phyloP scores from a whole-genome alignment of 108 stramenopile genomes.

The Phaeodactylum tricornutum region DNA sequence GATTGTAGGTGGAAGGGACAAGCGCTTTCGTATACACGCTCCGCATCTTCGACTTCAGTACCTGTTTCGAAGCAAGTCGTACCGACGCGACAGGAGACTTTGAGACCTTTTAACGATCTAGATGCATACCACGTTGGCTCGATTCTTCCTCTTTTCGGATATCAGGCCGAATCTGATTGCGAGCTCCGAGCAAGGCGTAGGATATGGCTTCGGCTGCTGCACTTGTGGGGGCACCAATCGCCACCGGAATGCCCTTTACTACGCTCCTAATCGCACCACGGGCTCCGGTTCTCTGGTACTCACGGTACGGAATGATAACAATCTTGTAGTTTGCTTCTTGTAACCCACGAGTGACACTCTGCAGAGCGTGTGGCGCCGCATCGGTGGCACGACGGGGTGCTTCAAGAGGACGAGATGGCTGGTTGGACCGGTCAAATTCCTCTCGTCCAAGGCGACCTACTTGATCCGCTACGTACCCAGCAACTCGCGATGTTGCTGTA shows the following conservation, averaged over 20 bases:
- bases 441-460: too few relatives aligned
- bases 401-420: constrained; percentile 38
- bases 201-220: constrained; percentile 76
- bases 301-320: constrained; percentile 58
- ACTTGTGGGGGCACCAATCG: constrained; percentile 57
- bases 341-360: constrained; percentile 59
- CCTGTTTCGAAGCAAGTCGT: too few relatives aligned
- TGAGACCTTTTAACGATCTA: neutral
- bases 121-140: constrained; percentile 14
- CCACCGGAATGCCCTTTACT: constrained; percentile 63
- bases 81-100: too few relatives aligned
- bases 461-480: constrained; percentile 49
- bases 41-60: too few relatives aligned
- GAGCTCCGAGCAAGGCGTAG: constrained; percentile 59
- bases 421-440: too few relatives aligned
- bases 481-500: constrained; percentile 46
- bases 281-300: constrained; percentile 50
- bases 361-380: constrained; percentile 38
- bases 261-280: constrained; percentile 54
- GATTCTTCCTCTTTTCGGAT: constrained; percentile 73
- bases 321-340: constrained; percentile 74
- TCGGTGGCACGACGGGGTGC: constrained; percentile 38
- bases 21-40: too few relatives aligned
- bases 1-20: too few relatives aligned
- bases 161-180: constrained; percentile 77